phyloP scores from a whole-genome alignment of 2,329 filamentous ascomycete genomes.

The Orbilia quercus region DNA sequence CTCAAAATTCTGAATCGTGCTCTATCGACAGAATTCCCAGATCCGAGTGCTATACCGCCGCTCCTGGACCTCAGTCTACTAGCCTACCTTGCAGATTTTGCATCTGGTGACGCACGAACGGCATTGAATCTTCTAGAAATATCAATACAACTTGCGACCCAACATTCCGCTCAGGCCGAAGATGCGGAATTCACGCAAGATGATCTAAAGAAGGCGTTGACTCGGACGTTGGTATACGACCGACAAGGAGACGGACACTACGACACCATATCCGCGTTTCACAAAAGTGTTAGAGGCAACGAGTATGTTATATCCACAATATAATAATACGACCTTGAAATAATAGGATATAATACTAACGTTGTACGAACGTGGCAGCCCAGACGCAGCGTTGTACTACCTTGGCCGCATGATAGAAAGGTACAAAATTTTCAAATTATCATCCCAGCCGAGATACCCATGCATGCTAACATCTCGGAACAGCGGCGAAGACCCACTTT shows the following conservation, averaged over 20 bases:
- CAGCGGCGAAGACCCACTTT: constrained; percentile 91
- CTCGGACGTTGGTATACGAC: constrained; percentile 94
- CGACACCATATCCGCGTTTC: constrained; percentile 95
- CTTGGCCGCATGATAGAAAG: constrained; percentile 84
- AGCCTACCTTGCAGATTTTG: constrained; percentile 82
- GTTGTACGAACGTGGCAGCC: constrained; percentile 56
- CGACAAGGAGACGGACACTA: constrained; percentile 96
- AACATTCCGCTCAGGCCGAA: constrained; percentile 2
- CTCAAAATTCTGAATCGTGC: constrained; percentile 40
- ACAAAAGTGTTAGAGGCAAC: constrained; percentile 91
- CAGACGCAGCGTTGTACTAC: constrained; percentile 93
- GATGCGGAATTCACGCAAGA: constrained; percentile 71
- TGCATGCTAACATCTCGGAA: constrained; percentile 62
- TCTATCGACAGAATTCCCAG: constrained; percentile 36
- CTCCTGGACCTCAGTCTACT: constrained; percentile 83
- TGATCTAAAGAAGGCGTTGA: constrained; percentile 82
- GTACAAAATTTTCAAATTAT: constrained; percentile 13
- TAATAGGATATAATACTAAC: too few relatives aligned
- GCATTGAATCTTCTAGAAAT: constrained; percentile 92
- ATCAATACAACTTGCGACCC: constrained; percentile 72
- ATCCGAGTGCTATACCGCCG: constrained; percentile 62
- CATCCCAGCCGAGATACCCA: not conserved
- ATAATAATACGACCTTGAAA: not conserved
- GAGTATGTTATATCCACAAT: constrained; percentile 64
- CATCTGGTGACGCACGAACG: constrained; percentile 91